Conservation (phyloP, 345 rosid genomes). For the Citrus inodora region DNA sequence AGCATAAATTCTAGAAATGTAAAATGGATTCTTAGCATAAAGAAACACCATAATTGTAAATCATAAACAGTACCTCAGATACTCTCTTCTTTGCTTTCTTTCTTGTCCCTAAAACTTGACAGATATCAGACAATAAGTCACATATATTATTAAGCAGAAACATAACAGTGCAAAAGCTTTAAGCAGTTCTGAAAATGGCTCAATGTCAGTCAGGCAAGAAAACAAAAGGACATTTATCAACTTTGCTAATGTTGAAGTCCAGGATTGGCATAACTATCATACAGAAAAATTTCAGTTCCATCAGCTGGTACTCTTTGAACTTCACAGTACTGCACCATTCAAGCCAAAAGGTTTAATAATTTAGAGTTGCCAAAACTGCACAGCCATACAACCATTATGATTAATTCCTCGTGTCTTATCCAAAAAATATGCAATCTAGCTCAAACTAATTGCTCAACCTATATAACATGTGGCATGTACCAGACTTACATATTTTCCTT, state of each 20-base stretch:
- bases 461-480: not conserved
- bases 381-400: not conserved
- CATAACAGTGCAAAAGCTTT: not conserved
- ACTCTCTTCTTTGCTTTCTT: conserved; percentile 24
- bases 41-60: conserved; percentile 1
- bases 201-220: not conserved
- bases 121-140: conserved; percentile 6
- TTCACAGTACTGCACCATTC: not conserved
- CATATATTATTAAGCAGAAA: not conserved
- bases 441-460: not conserved
- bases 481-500: not conserved
- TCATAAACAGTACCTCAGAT: conserved; percentile 30
- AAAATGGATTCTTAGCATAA: not conserved
- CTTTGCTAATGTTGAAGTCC: not conserved
- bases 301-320: not conserved
- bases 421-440: not conserved
- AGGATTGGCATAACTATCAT: not conserved
- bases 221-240: not conserved
- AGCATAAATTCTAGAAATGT: not conserved
- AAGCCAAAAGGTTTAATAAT: not conserved
- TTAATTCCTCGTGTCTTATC: not conserved
- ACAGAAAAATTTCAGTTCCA: not conserved
- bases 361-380: not conserved
- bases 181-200: not conserved
- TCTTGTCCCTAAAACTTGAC: conserved; percentile 30